Conservation (phyloP, 2,329 filamentous ascomycete species). For the Cadophora sp. region DNA sequence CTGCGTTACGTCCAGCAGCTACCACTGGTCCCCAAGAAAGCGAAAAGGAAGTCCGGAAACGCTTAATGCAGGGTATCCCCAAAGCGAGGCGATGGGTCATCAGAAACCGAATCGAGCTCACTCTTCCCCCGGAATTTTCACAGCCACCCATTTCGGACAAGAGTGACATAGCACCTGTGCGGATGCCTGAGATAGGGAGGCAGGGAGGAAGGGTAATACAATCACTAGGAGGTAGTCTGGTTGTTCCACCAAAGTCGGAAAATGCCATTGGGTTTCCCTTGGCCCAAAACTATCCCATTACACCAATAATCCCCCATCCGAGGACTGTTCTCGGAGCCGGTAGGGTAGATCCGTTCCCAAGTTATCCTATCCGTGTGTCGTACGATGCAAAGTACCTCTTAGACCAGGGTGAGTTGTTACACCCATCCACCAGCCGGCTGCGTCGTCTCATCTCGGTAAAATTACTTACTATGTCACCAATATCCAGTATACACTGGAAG, state of each 20-base stretch:
- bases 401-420: slow-evolving; percentile 4
- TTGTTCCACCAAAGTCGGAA: not conserved
- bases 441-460: not conserved
- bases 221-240: not conserved
- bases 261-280: not conserved
- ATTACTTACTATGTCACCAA: not conserved
- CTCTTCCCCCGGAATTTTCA: slow-evolving; percentile 4
- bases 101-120: slow-evolving; percentile 1
- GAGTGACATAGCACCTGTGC: not conserved
- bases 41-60: slow-evolving; percentile 3
- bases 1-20: not conserved
- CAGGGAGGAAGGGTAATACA: not conserved
- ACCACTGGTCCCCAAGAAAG: not conserved
- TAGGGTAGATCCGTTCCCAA: slow-evolving; percentile 7
- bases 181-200: not conserved
- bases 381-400: not conserved
- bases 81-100: slow-evolving; percentile 9
- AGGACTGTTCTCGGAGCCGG: slow-evolving; percentile 1
- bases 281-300: too few species aligned
- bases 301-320: not conserved
- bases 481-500: not conserved
- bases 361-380: not conserved
- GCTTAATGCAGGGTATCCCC: slow-evolving; percentile 3
- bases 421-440: not conserved
- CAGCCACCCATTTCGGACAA: not conserved